Base-by-base conservation (phyloP, 1,284 basidiomycete species). In the Heterobasidion parviporum region DNA sequence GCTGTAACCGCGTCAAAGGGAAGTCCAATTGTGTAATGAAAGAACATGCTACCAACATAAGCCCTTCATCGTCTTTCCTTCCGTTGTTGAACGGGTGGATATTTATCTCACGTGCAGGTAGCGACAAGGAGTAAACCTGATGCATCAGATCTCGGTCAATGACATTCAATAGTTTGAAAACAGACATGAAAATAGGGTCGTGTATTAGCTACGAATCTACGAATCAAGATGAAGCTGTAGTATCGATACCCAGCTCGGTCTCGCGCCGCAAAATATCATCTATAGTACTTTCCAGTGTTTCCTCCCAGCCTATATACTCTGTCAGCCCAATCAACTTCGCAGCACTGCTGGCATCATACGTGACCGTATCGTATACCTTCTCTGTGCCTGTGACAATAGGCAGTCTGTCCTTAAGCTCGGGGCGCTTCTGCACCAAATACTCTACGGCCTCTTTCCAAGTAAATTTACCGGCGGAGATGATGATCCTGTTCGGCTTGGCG, bases 11-110 rank as follows among this genome's bases (percentile, higher is more conserved):
- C 59, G 52, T 62, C 34, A 61, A 64, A 54, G 61, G 61, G 50
- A 55, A 62, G 47, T 69, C 56, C 20, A 57, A 61, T 52, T 69
- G 67, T 59, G 56, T 55, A 6, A 69, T 68, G 59, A 65, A 65
- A 56, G 59, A 60, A 4, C 63, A 63, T 52, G 41, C 57, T 54
- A 51, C 14, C 32, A 38, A 53, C 9, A 63, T 65, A 20, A 41
- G 38, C 43, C 63, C 57, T 26, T n/a, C 10, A 12, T 33, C 20
- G 1, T 20, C 48, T 32, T 18, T 16, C 47, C 8, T 49, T n/a
- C 10, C 16, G 12, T 14, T 35, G 49, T 12, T 48, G 32, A 35
- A 43, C n/a, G 14, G 33, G 14, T 14, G 12, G 26, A 14, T 48
- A 26, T n/a, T 34, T 54, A 6, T 43, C 38, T 8, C 33, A 44